These are phyloP conservation scores for Oxytropis ochrocephala DNA, from an alignment of 306 rosid genomes.

Conservation along the genomic window DNA sequence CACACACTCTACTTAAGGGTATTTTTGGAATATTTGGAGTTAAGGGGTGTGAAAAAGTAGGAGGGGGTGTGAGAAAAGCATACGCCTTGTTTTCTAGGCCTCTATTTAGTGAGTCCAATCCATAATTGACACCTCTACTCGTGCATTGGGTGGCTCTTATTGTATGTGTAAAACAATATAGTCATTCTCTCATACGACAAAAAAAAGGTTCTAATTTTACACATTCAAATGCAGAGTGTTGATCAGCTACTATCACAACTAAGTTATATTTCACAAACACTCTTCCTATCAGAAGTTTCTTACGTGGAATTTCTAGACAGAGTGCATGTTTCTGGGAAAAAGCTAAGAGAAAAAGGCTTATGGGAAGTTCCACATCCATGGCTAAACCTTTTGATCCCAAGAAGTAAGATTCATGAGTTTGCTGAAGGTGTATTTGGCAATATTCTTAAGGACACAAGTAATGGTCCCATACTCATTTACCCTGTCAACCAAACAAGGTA, in stretches of 20 bases:
- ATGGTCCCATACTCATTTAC: conserved; percentile 85
- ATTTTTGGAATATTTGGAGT: too few species aligned
- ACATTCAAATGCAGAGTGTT: conserved; percentile 50
- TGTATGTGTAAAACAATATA: background rate
- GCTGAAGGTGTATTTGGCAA: conserved; percentile 66
- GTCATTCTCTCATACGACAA: background rate
- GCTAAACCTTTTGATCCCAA: conserved; percentile 80
- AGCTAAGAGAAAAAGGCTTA: conserved; percentile 62
- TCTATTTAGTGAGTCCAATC: too few species aligned
- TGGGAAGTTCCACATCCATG: conserved; percentile 98
- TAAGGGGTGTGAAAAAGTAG: too few species aligned
- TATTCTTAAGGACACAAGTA: conserved; percentile 56
- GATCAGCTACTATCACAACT: conserved; percentile 51
- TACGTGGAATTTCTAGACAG: conserved; percentile 78
- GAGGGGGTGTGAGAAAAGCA: too few species aligned
- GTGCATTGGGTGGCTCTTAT: background rate
- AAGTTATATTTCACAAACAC: conserved; percentile 60
- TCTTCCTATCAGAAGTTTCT: conserved; percentile 73
- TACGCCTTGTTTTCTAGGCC: too few species aligned
- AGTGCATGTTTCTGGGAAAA: conserved; percentile 67
- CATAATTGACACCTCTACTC: background rate
- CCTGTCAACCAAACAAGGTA: conserved; percentile 94
- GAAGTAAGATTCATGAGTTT: conserved; percentile 54
- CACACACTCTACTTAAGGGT: too few species aligned
- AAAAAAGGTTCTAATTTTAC: background rate